Base-by-base conservation (phyloP, 2,329 filamentous ascomycete species). In the Fusarium stilboides region DNA sequence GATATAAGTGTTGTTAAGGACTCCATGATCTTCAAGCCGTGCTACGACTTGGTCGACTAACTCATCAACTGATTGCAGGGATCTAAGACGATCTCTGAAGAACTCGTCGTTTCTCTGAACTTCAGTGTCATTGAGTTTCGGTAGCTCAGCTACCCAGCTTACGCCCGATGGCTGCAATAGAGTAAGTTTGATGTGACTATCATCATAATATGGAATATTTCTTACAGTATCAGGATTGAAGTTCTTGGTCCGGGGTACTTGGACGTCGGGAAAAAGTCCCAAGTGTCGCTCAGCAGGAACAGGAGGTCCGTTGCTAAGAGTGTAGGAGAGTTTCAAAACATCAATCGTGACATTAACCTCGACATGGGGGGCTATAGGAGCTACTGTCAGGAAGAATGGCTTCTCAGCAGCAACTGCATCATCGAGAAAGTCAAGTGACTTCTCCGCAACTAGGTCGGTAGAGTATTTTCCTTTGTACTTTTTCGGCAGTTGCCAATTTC, bases 181-280 rank as follows among this genome's bases (percentile, higher is more conserved):
- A 78, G 37, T 84, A 81, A 59, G 65, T 19, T 68, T 62, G 15
- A 24, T 24, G 6, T 24, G 6, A 24, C 22, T 24, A 24, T 24
- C 22, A 24, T 4, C 22, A 24, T 24, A 24, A 4, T 24, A 4
- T 24, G 4, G 6, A 24, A 24, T 24, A 24, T 24, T 24, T 24
- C 22, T 24, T 24, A 24, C 22, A 24, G 22, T 24, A 24, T 75
- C 70, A 0, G 90, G 89, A 73, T 93, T 93, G 79, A 92, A 93
- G 71, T 90, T 87, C 0, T 82, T 79, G 1, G 84, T 89, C 19
- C 91, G 80, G 0, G 91, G 91, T 1, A 92, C 85, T 28, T 82
- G 85, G 6, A 81, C 85, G 60, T 86, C 83, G 8, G 82, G 69
- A 72, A 93, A 93, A 0, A 92, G 80, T 69, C 89, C 78, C 31